Evolutionary conservation across 345 rosid genomes (phyloP), one percentile per base, ranked within the genome.

Genomic region (Eucalyptus paniculata): DNA sequence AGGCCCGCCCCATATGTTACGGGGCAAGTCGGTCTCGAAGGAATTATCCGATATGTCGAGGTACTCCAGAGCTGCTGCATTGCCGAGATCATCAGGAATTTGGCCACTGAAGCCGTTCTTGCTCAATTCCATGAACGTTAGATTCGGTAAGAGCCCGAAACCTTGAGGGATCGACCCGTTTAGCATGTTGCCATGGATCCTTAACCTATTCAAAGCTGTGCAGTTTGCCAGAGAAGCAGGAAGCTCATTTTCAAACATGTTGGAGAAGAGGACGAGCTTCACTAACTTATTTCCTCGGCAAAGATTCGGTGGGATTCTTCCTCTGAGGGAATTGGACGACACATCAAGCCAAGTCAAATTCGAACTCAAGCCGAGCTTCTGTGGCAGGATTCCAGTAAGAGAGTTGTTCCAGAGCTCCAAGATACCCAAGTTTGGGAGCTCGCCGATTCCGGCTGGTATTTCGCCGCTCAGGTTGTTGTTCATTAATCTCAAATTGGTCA

Each of bases 211-310:
- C 32, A 98, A 91, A 10, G 99, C 90, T 8, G 92, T 89, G 93
- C 99, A 98, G 86, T 90, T 94, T 5, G 94, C 93, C 21, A 98
- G 91, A 82, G 93, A 93, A 21, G 65, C 88, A 3, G 99, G 99
- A 12, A 97, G 82, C 56, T 89, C 88, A 56, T 93, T 92, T 17
- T 89, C 54, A 89, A 98, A 93, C 88, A 72, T 91, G 93, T 98
- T 98, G 91, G 98, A 94, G 95, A 97, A 97, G 89, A 98, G 98
- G n/a, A 98, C 90, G 90, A 98, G 97, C 90, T 97, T 98, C 93
- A 87, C 92, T 21, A 98, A 94, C 89, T 88, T 92, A 90, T 94
- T 96, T 87, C 99, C 99, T 19, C 83, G 86, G 90, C 99, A 98
- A 80, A 98, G 95, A 90, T 92, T 93, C 47, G 95, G 92, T 4